Evolutionary conservation across 2,329 filamentous ascomycete species (phyloP).

Genomic region (Pyrenochaeta sp.): DNA sequence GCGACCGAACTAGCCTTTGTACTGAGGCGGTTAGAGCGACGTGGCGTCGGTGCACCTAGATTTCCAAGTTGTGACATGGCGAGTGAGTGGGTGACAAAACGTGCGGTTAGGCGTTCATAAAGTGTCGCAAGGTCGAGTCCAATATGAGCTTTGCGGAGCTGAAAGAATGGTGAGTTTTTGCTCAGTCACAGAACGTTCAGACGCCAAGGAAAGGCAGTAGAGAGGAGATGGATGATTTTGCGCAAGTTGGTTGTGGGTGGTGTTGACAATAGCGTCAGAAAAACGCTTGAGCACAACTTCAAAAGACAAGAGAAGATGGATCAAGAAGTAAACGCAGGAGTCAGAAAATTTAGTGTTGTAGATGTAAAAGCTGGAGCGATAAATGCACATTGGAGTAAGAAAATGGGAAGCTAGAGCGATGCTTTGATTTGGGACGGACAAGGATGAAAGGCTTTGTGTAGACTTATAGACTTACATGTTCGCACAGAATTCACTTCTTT

Average conservation of each 20-base stretch:
- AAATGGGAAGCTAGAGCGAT: slow-evolving; percentile 5
- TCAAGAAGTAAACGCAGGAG: slow-evolving; percentile 4
- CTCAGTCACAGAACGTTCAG: background rate
- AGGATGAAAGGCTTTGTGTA: slow-evolving; percentile 11
- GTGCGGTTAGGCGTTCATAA: background rate
- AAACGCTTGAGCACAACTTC: background rate
- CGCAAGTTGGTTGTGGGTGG: background rate
- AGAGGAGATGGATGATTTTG: background rate
- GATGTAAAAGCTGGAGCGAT: slow-evolving; percentile 7
- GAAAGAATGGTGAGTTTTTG: slow-evolving; percentile 5
- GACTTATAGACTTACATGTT: slow-evolving; percentile 17
- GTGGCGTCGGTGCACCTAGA: slow-evolving; percentile 36
- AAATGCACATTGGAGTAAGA: slow-evolving; percentile 5
- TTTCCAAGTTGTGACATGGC: slow-evolving; percentile 36
- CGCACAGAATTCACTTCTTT: slow-evolving; percentile 3
- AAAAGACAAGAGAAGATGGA: slow-evolving; percentile 12
- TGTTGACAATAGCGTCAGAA: slow-evolving; percentile 5
- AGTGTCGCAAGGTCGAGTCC: background rate
- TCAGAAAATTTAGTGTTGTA: slow-evolving; percentile 4
- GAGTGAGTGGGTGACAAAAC: background rate
- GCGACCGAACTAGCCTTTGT: slow-evolving; percentile 37
- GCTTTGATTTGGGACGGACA: slow-evolving; percentile 9
- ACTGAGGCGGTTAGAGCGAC: slow-evolving; percentile 40
- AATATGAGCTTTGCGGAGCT: background rate
- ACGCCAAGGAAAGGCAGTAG: background rate